Evolutionary conservation across 805 yeast species (phyloP).

Genomic region (Allodekkera sacchari): DNA sequence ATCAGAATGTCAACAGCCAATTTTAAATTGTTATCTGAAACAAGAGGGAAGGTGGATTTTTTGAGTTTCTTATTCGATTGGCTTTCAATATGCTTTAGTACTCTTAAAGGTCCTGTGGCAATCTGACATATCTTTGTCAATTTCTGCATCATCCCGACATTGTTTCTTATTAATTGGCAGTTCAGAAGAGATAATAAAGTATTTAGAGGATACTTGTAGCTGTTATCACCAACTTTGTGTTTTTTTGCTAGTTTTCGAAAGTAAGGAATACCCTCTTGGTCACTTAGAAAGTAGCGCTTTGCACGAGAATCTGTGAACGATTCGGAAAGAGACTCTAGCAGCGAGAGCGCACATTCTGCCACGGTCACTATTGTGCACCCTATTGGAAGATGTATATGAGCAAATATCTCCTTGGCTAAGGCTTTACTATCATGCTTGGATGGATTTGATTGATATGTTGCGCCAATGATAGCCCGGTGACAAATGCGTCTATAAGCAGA

Average conservation of each 20-base stretch:
- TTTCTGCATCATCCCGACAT: conserved; percentile 66
- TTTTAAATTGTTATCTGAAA: conserved; percentile 55
- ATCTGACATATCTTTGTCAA: conserved; percentile 68
- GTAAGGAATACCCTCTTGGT: conserved; percentile 53
- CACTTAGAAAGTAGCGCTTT: conserved; percentile 74
- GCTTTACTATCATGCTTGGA: too few relatives aligned
- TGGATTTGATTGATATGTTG: too few relatives aligned
- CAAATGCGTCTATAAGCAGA: conserved; percentile 51
- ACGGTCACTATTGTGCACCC: too few relatives aligned
- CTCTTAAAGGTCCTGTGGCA: conserved; percentile 63
- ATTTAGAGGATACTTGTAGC: conserved; percentile 65
- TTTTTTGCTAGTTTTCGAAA: conserved; percentile 29
- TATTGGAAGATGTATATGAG: too few relatives aligned
- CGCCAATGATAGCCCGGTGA: conserved; percentile 39
- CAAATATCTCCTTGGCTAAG: too few relatives aligned
- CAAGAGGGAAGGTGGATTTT: conserved; percentile 49
- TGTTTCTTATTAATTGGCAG: conserved; percentile 57
- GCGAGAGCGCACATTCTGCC: too few relatives aligned
- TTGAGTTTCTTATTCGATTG: conserved; percentile 20
- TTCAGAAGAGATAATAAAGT: conserved; percentile 55
- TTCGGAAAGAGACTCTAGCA: too few relatives aligned
- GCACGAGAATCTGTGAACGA: too few relatives aligned
- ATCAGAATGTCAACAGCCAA: conserved; percentile 59
- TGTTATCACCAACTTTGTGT: conserved; percentile 30
- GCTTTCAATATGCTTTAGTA: conserved; percentile 35